Base-by-base conservation (phyloP, 2,329 filamentous ascomycete genomes). In the Paraphaeosphaeria minitans region DNA sequence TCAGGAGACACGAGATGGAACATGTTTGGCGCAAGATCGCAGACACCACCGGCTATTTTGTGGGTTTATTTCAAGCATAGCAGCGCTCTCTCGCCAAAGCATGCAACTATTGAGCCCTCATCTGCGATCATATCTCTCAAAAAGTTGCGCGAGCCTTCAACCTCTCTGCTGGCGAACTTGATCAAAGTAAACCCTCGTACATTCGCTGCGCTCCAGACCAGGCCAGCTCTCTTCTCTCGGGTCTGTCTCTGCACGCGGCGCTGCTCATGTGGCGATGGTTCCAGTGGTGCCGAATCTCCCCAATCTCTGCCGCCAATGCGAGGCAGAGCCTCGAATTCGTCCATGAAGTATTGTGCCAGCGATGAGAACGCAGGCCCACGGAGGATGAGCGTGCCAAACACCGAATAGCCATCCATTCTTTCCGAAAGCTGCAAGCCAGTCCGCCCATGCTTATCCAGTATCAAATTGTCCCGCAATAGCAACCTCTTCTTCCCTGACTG, bases 331-430 rank as follows among this genome's bases (percentile, higher is more conserved):
- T 85, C 84, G 73, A 97, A 98, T 70, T 96, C 90, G 13, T 85
- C 78, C 59, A 96, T 81, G 73, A 97, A 92, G 78, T 93, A 96
- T 0, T 84, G 79, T 3, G 87, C 87, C 3, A 96, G 78, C 0
- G 80, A 75, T 43, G 85, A 82, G 69, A 93, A 88, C 57, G 90
- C 77, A 0, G 86, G 85, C 0, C 95, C 95, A 37, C 89, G 87
- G 7, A 98, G 81, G 42, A 98, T 89, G 22, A 98, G 79, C 0
- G 93, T 98, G 0, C 93, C 95, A 60, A 96, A 88, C 19, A 97
- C 83, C 10, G 89, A 89, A 64, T 92, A 83, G 1, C 85, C 84
- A 53, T 92, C 87, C 85, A 96, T 94, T 8, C 90, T 49, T 84
- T 63, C 53, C 51, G 73, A 63, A 67, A 74, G 51, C 53, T 65